Conservation (phyloP, 306 rosid species). For the Amphicarpaea edgeworthii region DNA sequence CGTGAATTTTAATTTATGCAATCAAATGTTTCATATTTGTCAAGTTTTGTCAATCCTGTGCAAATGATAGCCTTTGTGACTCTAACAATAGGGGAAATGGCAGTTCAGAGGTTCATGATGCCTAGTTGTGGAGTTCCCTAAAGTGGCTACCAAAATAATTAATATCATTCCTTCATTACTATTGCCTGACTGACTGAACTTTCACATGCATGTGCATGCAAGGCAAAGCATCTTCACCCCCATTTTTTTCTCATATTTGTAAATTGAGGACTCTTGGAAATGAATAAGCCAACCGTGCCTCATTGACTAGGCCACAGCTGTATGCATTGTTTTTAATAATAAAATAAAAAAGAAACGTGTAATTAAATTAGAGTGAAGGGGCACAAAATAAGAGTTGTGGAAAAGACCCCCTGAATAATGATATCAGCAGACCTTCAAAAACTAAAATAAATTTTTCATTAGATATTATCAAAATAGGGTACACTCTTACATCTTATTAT, state of each 20-base stretch:
- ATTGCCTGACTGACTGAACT: neutral
- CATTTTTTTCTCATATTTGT: neutral
- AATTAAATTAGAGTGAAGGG: neutral
- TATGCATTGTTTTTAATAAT: neutral
- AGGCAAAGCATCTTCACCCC: neutral
- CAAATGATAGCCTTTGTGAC: constrained; percentile 4
- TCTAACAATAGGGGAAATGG: neutral
- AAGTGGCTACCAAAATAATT: neutral
- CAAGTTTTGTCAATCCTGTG: neutral
- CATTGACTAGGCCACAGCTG: neutral
- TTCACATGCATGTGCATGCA: neutral
- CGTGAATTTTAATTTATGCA: constrained; percentile 6
- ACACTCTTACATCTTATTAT: neutral
- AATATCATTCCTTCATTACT: neutral
- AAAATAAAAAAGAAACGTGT: neutral
- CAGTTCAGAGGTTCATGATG: neutral
- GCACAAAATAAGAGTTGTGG: neutral
- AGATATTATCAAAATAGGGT: constrained; percentile 11
- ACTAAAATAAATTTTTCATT: neutral
- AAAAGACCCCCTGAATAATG: neutral
- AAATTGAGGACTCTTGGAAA: neutral
- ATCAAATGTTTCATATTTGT: constrained; percentile 5
- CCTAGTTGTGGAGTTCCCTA: neutral
- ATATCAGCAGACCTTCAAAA: neutral
- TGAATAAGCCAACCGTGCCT: neutral